Evolutionary conservation across 495 filamentous ascomycete genomes (phyloP), one percentile per base, ranked within the genome.

Genomic region (Hyphodiscus hymeniophilus): DNA sequence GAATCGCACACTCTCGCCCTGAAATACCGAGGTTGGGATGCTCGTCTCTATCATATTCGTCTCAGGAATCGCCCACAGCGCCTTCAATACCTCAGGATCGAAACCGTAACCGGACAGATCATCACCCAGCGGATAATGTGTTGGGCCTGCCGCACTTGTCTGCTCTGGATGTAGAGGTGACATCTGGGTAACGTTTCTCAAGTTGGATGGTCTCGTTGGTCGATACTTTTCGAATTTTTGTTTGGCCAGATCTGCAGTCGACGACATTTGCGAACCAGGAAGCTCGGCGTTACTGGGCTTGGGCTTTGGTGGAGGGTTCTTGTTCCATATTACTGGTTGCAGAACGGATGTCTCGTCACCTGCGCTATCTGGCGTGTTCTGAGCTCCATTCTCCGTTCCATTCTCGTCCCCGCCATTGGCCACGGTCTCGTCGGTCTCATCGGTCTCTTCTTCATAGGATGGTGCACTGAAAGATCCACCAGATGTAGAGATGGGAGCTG

Each of bases 261-360:
- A 22, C 5, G 7, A 36, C 16, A 11, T 12, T 13, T 31, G 31
- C 2, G 7, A 1, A 7, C 13, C 15, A 7, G 52, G 52, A 20
- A 55, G 35, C 35, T 50, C 40, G 1, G 52, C 52, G 30, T 55
- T 55, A 22, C 46, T 26, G 3, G 52, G 52, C n/a, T 41, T 21
- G n/a, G 52, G 52, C 43, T 47, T 55, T 21, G 52, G 46, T 12
- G 52, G 52, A n/a, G 52, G 52, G 10, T 38, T 44, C 28, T 52
- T 43, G 7, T 17, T 28, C 35, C 35, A 41, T 30, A 15, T 20
- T 15, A 31, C 31, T 43, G 23, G 26, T 43, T 43, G 41, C 4
- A 43, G 23, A 20, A 31, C 41, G 41, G 41, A 28, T 11, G 41
- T 16, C 7, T 43, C 24, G 3, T 12, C 7, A n/a, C 3, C 22